Evolutionary conservation across 2,329 filamentous ascomycete genomes (phyloP), one percentile per base, ranked within the genome.

Genomic region (Ilyonectria robusta): DNA sequence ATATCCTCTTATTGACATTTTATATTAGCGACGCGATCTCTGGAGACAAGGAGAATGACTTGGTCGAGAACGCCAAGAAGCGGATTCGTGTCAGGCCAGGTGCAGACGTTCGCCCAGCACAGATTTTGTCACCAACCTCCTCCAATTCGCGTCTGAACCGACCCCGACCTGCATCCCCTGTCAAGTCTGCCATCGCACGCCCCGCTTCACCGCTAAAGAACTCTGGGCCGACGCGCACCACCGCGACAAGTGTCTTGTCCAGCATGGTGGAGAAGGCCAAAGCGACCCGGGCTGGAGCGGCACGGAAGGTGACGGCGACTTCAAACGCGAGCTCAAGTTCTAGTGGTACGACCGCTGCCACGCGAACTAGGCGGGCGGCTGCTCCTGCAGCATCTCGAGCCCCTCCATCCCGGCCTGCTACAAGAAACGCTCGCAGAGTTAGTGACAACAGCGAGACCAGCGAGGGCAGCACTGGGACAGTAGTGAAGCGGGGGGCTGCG

Each of bases 71-170:
- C 70, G 89, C 91, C 3, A 95, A 95, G 85, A 95, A 94, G 82
- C 85, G 81, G 74, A 80, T 83, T 17, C 87, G 85, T 50, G 85
- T 81, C 47, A 79, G 81, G 11, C 79, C 81, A 62, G 84, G 81
- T 21, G 82, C 82, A 65, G 84, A 82, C 29, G 74, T 80, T 46
- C 78, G 78, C 70, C 80, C 88, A 68, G 82, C 86, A 56, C 86
- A 92, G 78, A 87, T 97, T 42, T 85, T 97, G 3, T 97, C 94
- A 1, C 94, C 94, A 2, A 92, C 93, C 59, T 95, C 93, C 0
- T 91, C 92, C 65, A 97, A 97, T 77, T 92, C 93, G 6, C 90
- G 93, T 58, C 86, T 92, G 17, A 83, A 79, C 21, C 87, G 89
- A 55, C 83, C 79, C 71, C 79, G 84, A 9, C 81, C 83, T 2